Evolutionary conservation across 2,329 filamentous ascomycete genomes (phyloP).

Genomic region (Ceratocystiopsis brevicomis): DNA sequence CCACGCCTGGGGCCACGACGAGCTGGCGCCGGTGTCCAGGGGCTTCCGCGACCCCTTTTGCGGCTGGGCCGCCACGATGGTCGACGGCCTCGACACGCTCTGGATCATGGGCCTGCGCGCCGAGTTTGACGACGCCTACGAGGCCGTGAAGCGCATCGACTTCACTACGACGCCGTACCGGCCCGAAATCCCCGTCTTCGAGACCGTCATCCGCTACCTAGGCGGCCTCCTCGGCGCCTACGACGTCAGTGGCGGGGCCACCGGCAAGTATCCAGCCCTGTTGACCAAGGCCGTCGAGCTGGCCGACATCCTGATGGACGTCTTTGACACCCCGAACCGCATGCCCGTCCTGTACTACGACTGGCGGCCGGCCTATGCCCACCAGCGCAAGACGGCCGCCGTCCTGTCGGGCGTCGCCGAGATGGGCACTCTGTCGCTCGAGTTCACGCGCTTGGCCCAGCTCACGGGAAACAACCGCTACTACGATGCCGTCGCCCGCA

Average conservation of each 20-base stretch:
- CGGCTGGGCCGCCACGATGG: constrained; percentile 74
- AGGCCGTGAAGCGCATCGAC: constrained; percentile 53
- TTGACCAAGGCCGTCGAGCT: constrained; percentile 64
- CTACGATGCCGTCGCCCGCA: constrained; percentile 74
- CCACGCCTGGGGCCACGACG: constrained; percentile 71
- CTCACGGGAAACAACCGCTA: constrained; percentile 66
- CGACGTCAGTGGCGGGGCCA: constrained; percentile 52
- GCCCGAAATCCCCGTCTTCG: constrained; percentile 68
- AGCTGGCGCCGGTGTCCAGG: constrained; percentile 55
- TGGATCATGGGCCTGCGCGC: constrained; percentile 70
- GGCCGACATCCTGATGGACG: constrained; percentile 60
- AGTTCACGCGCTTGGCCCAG: constrained; percentile 79
- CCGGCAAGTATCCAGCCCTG: constrained; percentile 41
- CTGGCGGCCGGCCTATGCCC: constrained; percentile 50
- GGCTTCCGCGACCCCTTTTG: constrained; percentile 64
- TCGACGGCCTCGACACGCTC: constrained; percentile 65
- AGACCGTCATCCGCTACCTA: constrained; percentile 80
- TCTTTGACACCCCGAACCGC: constrained; percentile 83
- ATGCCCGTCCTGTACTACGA: constrained; percentile 73
- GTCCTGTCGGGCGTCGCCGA: constrained; percentile 43
- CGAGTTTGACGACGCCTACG: constrained; percentile 63
- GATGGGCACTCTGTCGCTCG: constrained; percentile 62
- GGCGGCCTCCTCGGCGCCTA: constrained; percentile 74
- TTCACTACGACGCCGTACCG: constrained; percentile 51
- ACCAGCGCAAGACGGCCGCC: constrained; percentile 43